These are phyloP conservation scores for Capronia coronata DNA, from an alignment of 2,329 filamentous ascomycete genomes.

Conservation along the genomic window DNA sequence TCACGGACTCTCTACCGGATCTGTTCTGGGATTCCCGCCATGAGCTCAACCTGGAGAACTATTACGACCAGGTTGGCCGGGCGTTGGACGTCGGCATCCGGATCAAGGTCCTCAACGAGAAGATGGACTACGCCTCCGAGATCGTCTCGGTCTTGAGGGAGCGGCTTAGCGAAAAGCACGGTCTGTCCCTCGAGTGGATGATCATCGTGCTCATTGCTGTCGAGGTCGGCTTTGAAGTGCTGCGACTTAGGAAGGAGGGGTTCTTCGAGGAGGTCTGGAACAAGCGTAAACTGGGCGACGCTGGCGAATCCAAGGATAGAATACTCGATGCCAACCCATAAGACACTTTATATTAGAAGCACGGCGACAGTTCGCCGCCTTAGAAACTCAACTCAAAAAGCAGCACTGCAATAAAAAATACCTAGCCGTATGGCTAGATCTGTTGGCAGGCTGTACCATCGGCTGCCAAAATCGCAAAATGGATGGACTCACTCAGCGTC, in stretches of 20 bases:
- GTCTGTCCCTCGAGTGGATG: slow-evolving; percentile 82
- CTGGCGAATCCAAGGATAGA: neutral
- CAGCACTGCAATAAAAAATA: too few relatives aligned
- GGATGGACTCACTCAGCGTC: too few relatives aligned
- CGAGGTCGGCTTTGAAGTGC: slow-evolving; percentile 82
- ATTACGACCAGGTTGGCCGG: slow-evolving; percentile 88
- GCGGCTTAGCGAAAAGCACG: slow-evolving; percentile 83
- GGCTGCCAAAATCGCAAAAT: too few relatives aligned
- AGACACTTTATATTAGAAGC: too few relatives aligned
- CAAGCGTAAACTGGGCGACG: neutral
- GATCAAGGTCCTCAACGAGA: slow-evolving; percentile 87
- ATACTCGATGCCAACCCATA: neutral
- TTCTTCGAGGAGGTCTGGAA: slow-evolving; percentile 25
- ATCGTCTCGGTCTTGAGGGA: slow-evolving; percentile 85
- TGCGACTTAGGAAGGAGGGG: slow-evolving; percentile 63
- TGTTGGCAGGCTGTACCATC: too few relatives aligned
- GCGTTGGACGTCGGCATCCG: slow-evolving; percentile 86
- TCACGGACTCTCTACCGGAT: slow-evolving; percentile 90
- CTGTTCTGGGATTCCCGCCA: slow-evolving; percentile 92
- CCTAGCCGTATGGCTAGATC: too few relatives aligned
- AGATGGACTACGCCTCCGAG: slow-evolving; percentile 96
- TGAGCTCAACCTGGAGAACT: slow-evolving; percentile 83
- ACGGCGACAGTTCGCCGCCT: too few relatives aligned
- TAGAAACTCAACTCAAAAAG: too few relatives aligned
- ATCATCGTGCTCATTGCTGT: slow-evolving; percentile 91